Base-by-base conservation (phyloP, 2,329 filamentous ascomycete genomes). In the Eutypa lata region DNA sequence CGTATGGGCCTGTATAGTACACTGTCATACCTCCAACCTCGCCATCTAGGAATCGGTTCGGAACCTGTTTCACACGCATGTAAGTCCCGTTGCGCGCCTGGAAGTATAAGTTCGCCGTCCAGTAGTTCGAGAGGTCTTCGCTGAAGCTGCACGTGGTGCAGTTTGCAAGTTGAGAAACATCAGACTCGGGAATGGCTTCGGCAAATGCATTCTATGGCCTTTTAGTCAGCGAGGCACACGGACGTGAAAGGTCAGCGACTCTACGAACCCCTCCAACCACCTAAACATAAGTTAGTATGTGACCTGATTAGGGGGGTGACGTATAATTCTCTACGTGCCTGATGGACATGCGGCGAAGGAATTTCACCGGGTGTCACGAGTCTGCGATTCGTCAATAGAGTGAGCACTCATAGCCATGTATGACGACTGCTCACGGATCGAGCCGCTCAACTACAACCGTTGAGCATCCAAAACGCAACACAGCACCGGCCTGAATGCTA, bases 81-180 rank as follows among this genome's bases (percentile, higher is more conserved):
- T 61, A 62, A 8, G 56, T 62, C 10, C 57, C 57, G 46, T 62
- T 64, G n/a, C 55, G 60, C 42, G 63, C 65, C 40, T 61, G 59
- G 51, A 67, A 67, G 51, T 67, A 65, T 54, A 70, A 22, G 47
- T 65, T 68, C 1, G 65, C 61, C 5, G 66, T 67, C 65, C 64
- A 67, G 47, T 68, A 68, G 53, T 71, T 68, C 37, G 52, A 63
- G 50, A 65, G 58, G 54, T 70, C 67, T 45, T 72, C 67, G 13
- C 60, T 65, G 47, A 69, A 68, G 44, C 65, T 64, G 48, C 69
- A 71, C 2, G 57, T 71, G 4, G 69, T 72, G 50, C 58, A 61
- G 8, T 57, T 55, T 2, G 57, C 53, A 8, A 57, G 50, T 19
- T 49, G 52, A 18, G 57, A 62, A 28, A 61, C 50, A 13, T 58